Base-by-base conservation (phyloP, 306 rosid genomes). In the Pyrus betulifolia region DNA sequence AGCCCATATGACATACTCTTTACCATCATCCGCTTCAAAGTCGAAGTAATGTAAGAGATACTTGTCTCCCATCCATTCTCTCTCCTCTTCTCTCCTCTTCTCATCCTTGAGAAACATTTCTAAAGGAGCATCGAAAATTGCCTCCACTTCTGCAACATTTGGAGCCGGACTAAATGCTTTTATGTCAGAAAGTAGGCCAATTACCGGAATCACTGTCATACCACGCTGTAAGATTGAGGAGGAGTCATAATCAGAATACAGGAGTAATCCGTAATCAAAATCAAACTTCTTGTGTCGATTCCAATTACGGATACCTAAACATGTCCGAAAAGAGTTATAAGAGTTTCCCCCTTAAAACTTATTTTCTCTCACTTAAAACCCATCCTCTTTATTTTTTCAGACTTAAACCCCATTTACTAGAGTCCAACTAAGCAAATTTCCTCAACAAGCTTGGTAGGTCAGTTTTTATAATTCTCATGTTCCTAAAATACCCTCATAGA, bases 31-130 rank as follows among this genome's bases (percentile, higher is more conserved):
- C 68, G 66, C 82, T 75, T 90, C 92, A 65, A 82, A 86, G 55
- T 90, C 85, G 55, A 94, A 94, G 78, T 75, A 88, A 67, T 91
- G 98, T 12, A 83, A 35, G 40, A 90, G 88, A 82, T 89, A 74
- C 78, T 82, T 88, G 77, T 87, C 85, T 80, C 91, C 96, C 89
- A 51, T 83, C 91, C 87, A 85, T 51, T 92, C 96, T 63, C 8
- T 89, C 89, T 90, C 93, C 84, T 80, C 91, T 35, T 76, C 86
- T 84, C 93, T 91, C 73, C 98, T 87, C 45, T 89, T 87, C 75
- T 91, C 92, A 76, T 94, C 87, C 97, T 91, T 87, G 76, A 92
- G 97, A 85, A 91, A 91, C 97, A 94, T 86, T 80, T 89, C 96
- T 76, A 94, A 82, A 3, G 98, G 98, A 77, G 76, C 96, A 80